phyloP scores from a whole-genome alignment of 192 early-diverging fungal genomes.

The Mortierella hygrophila region DNA sequence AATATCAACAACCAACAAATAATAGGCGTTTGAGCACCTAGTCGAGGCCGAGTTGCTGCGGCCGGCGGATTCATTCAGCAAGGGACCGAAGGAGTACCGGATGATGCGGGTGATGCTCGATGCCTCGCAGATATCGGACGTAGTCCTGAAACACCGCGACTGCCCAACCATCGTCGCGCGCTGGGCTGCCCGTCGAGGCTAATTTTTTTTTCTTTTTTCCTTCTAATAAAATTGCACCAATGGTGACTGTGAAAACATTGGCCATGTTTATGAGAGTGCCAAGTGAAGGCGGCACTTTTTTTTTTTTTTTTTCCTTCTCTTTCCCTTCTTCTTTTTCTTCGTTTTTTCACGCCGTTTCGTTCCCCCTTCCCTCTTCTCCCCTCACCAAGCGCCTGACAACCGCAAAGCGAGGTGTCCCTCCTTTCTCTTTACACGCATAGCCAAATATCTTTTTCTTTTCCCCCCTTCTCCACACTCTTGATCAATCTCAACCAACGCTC shows the following conservation, averaged over 20 bases:
- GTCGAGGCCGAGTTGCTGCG: slow-evolving; percentile 77
- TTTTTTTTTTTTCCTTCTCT: slow-evolving; percentile 1
- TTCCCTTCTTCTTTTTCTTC: background rate
- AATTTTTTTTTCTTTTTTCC: background rate
- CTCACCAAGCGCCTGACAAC: slow-evolving; percentile 6
- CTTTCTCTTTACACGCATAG: background rate
- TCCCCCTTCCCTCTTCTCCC: background rate
- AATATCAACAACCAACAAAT: background rate
- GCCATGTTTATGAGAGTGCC: background rate
- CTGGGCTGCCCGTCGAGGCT: slow-evolving; percentile 64
- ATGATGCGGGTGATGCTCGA: slow-evolving; percentile 89
- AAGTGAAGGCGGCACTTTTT: background rate
- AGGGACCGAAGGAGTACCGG: slow-evolving; percentile 87
- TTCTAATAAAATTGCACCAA: background rate
- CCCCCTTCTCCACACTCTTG: background rate
- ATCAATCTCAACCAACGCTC: background rate
- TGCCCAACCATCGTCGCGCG: slow-evolving; percentile 72
- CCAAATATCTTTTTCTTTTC: background rate
- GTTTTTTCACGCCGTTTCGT: background rate
- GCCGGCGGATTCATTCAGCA: slow-evolving; percentile 63
- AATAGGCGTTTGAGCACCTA: slow-evolving; percentile 85
- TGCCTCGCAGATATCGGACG: slow-evolving; percentile 72
- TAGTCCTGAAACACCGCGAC: slow-evolving; percentile 69
- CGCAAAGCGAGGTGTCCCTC: slow-evolving; percentile 1
- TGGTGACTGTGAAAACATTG: background rate